Evolutionary conservation across 176 grass and related monocot species (phyloP), one percentile per base, ranked within the genome.

Genomic region (Oryza meyeriana): DNA sequence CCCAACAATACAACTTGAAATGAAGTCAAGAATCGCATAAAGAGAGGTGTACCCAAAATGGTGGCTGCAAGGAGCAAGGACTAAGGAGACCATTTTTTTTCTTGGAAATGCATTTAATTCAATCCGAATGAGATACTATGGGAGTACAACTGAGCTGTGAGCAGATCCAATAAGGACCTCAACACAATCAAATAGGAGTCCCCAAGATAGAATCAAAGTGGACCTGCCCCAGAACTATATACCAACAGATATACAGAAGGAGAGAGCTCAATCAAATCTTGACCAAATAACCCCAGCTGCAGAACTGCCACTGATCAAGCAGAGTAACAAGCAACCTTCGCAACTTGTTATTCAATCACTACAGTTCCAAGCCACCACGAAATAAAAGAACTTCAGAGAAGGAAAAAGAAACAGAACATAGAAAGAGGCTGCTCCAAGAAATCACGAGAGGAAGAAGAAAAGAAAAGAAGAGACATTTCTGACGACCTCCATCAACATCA

Each of bases 21-120:
- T 64, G 33, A 71, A 84, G 75, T 79, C 52, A 61, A 22, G n/a
- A 11, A 81, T 22, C 24, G 57, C 27, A 17, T 82, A 18, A 71
- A 85, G 47, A 85, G 71, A 85, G 16, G 48, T 35, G 71, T 69
- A 44, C 57, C 39, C 6, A 64, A 71, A 85, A 66, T 63, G 66
- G 78, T 77, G 73, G 83, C 78, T 42, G 61, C 44, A 85, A 76
- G 24, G 50, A 18, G 77, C 30, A 73, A 66, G 47, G 75, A 42
- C 45, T 39, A 18, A 29, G 70, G 61, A 83, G 29, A 66, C 24
- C 11, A 59, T 10, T 81, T 67, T 55, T 59, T 90, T 89, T 69
- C 35, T 66, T 59, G 78, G 66, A 27, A 71, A 71, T 58, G 72
- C 55, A 85, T 86, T 78, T 34, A 66, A 73, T 67, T 73, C 11